phyloP scores from a whole-genome alignment of 129 eudicot species.

The Calendula officinalis region DNA sequence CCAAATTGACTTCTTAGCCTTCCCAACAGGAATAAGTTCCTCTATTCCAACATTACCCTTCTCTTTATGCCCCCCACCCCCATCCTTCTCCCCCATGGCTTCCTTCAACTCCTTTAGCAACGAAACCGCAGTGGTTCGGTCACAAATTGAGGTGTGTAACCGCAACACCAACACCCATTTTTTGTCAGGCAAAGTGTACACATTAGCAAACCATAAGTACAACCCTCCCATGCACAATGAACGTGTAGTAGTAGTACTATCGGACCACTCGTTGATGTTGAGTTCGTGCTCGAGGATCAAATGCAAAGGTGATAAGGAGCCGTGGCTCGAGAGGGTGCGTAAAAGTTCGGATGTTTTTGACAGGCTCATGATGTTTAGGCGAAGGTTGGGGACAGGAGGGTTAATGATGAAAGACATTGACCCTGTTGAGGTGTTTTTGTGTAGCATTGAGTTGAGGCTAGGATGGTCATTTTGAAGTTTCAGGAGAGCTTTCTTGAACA shows the following conservation, averaged over 20 bases:
- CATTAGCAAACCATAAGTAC: constrained; percentile 32
- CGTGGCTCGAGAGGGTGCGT: constrained; percentile 22
- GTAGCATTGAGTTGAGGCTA: constrained; percentile 46
- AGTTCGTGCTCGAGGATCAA: constrained; percentile 48
- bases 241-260: constrained; percentile 1
- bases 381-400: constrained; percentile 27
- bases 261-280: constrained; percentile 43
- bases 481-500: constrained; percentile 39
- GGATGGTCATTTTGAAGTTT: constrained; percentile 57
- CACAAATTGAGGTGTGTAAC: constrained; percentile 49
- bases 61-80: constrained; percentile 31
- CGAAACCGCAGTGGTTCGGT: constrained; percentile 50
- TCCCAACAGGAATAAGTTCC: constrained; percentile 47
- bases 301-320: constrained; percentile 34
- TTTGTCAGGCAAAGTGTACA: constrained; percentile 39
- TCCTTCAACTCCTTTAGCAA: constrained; percentile 53
- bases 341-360: constrained; percentile 38
- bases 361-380: constrained; percentile 22
- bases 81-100: constrained; percentile 20
- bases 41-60: constrained; percentile 55
- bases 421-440: constrained; percentile 39
- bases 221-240: constrained; percentile 28
- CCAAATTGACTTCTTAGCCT: constrained; percentile 55
- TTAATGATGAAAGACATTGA: constrained; percentile 35
- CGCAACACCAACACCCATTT: constrained; percentile 41